Evolutionary conservation across 129 eudicot genomes (phyloP), one percentile per base, ranked within the genome.

Genomic region (Saussurea involucrata): DNA sequence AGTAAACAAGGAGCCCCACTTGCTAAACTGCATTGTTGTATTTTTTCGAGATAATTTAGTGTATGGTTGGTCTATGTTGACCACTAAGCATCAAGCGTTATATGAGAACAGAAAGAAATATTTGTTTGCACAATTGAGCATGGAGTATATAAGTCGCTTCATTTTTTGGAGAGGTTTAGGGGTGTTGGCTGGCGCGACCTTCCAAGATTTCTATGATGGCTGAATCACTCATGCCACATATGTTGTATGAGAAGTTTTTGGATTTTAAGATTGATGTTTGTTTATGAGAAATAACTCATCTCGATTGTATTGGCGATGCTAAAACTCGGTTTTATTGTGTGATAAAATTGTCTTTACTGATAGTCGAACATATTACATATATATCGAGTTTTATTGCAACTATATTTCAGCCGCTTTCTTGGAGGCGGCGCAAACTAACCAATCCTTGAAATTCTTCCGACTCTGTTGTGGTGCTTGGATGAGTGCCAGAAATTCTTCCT

Each of bases 401-500:
- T 57, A 57, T 57, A 5, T 21, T 57, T 57, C 25, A 21, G 27
- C 25, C 25, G 64, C 24, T 57, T 57, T 18, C 24, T 57, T 57
- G 64, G 64, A 57, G 64, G 64, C 64, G n/a, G 24, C 24, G 0
- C 4, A 57, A 57, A 57, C 64, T 21, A 57, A 57, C 64, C 24
- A 20, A 18, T n/a, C 24, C 64, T 21, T 20, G 25, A 57, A 57
- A 8, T 57, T 57, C 64, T 57, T 57, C 64, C 2, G 20, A 53
- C 11, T 20, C 24, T 21, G 12, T 57, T 55, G 21, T 55, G 24
- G 64, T 57, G 64, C 25, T 57, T 57, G 64, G 64, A 57, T 57
- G 64, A 57, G 64, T 57, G 24, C 25, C 64, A 57, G 64, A 22
- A 32, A 20, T 33, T 40, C 13, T 44, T 80, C 63, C 85, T 85